Base-by-base conservation (phyloP, 352 stramenopile genomes). In the Globisporangium cederbergense region DNA sequence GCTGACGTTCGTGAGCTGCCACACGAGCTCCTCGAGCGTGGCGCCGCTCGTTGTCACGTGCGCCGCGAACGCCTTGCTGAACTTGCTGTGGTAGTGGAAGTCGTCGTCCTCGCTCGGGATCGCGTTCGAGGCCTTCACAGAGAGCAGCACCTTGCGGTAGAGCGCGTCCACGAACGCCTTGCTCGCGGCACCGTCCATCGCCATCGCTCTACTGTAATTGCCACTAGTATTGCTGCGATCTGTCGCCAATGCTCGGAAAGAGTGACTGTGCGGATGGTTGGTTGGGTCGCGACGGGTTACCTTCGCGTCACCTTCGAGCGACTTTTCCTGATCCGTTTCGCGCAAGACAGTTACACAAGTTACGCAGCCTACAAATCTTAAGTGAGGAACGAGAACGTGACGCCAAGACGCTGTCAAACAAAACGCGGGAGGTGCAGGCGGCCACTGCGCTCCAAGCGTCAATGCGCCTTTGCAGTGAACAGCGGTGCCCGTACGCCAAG, bases 1-100 rank as follows among this genome's bases (percentile, higher is more conserved):
- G 49, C 61, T 40, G 30, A 60, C 43, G 28, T 62, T 73, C 42
- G 69, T 70, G 55, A 93, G 65, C 22, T 86, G 66, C 57, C 67
- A 72, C 40, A 91, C 74, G 30, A 92, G 76, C n/a, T 66, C 64
- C 62, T 86, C 71, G 54, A 79, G 66, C 14, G 79, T 79, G 9
- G 76, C 71, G 4, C 79, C 68, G 4, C 73, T 75, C 20, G 58
- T 34, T 20, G 76, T 73, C 51, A 77, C 72, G 20, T 77, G 68
- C 10, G 73, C 32, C 6, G 74, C 63, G 52, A 92, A 92, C 11
- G 74, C 76, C 46, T 71, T 53, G 67, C 78, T 92, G 68, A 93
- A 93, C 65, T 91, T 82, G 65, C 66, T 68, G 68, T 95, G 83
- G 70, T 82, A 95, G 67, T 95, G 79, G 63, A 89, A 95, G 34